A percentile compares a stretch with the other conserved stretches of the same genome.
Evolutionary conservation across 2,329 filamentous ascomycete genomes (phyloP).

Genomic region (Thermothelomyces thermophilus): DNA sequence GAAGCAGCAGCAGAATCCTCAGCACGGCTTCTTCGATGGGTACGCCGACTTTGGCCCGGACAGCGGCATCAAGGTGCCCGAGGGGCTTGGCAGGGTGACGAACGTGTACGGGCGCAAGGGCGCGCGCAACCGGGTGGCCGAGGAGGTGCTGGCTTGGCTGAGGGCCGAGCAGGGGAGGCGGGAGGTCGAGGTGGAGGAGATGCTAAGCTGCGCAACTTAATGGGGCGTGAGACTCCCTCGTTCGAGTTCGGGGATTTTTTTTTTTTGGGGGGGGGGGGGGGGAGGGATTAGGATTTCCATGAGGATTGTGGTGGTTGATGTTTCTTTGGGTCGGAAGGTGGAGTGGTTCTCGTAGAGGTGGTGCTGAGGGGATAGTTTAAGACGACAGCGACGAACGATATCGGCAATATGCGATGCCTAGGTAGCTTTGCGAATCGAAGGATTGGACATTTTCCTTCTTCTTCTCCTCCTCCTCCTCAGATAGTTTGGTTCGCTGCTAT

Average conservation of each 20-base stretch:
- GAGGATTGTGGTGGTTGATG: too few species aligned
- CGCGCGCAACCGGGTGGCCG: constrained; percentile 36
- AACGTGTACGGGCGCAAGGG: constrained; percentile 31
- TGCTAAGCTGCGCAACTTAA: constrained; percentile 7
- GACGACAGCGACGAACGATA: too few species aligned
- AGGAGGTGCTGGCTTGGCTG: constrained; percentile 35
- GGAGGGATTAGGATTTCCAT: neutral
- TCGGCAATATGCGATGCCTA: too few species aligned
- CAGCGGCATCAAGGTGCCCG: constrained; percentile 25
- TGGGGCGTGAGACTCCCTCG: neutral
- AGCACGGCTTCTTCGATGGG: constrained; percentile 32
- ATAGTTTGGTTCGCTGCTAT: neutral
- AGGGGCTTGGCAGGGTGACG: constrained; percentile 30
- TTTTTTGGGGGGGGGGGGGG: too few species aligned
- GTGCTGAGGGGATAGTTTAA: too few species aligned
- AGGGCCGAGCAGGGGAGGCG: constrained; percentile 20
- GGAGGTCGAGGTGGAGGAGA: constrained; percentile 17
- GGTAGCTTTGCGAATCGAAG: too few species aligned
- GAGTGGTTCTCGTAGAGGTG: too few species aligned
- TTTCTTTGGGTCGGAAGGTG: too few species aligned
- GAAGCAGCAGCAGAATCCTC: neutral
- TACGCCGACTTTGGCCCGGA: constrained; percentile 30
- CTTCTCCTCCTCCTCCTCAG: too few species aligned
- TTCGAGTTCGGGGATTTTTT: neutral
- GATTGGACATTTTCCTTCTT: too few species aligned